Percentiles rank a stretch among this genome's conserved stretches.
Conservation (phyloP, 495 filamentous ascomycete species). For the Astrothelium macrocarpum region DNA sequence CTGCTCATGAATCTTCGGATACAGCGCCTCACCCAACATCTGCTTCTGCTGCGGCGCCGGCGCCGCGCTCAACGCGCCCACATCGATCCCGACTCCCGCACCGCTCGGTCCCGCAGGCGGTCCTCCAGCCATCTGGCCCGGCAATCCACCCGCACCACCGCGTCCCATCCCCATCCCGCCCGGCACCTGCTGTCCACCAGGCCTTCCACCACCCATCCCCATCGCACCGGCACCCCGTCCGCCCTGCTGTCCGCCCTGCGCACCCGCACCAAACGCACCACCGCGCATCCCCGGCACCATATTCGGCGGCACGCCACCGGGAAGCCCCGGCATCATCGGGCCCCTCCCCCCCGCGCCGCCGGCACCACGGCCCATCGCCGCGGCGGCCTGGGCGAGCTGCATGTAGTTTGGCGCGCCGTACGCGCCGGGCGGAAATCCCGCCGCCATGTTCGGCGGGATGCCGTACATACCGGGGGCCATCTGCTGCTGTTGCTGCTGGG, state of each 20-base stretch:
- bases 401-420: conserved; percentile 28
- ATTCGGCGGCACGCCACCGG: conserved; percentile 47
- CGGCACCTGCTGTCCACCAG: conserved; percentile 29
- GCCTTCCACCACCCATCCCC: conserved; percentile 26
- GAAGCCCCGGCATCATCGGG: conserved; percentile 58
- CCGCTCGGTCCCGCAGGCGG: conserved; percentile 29
- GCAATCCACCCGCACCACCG: conserved; percentile 35
- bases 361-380: conserved; percentile 51
- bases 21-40: conserved; percentile 90
- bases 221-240: conserved; percentile 31
- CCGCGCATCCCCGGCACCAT: conserved; percentile 63
- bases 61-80: conserved; percentile 42
- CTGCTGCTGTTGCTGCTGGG: conserved; percentile 67
- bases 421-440: conserved; percentile 36
- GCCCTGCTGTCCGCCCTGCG: conserved; percentile 45
- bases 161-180: conserved; percentile 12
- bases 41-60: conserved; percentile 83
- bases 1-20: conserved; percentile 90
- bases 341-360: conserved; percentile 52
- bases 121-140: conserved; percentile 33
- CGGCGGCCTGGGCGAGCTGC: conserved; percentile 37
- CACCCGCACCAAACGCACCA: conserved; percentile 20
- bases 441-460: conserved; percentile 59
- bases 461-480: conserved; percentile 72
- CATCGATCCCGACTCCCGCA: conserved; percentile 29